Base-by-base conservation (phyloP, 2,329 filamentous ascomycete genomes). In the Colletotrichum paranaense region DNA sequence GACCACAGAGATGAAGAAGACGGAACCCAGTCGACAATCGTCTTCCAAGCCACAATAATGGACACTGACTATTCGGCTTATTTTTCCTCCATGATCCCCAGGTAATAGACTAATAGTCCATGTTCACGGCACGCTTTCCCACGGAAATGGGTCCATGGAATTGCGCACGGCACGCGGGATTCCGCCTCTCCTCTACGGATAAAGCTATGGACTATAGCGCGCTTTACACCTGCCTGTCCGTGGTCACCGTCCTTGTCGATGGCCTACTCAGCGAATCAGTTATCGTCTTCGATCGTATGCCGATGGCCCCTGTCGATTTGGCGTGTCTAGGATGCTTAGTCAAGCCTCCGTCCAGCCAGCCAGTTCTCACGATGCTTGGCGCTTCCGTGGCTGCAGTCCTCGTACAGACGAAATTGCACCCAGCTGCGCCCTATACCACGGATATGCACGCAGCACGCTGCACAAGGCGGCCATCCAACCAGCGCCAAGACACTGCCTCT, bases 401-500 rank as follows among this genome's bases (percentile, higher is more conserved):
- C 60, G 67, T 73, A 62, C 60, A 65, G 60, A 62, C n/a, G 70
- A 73, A 62, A 73, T 73, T 73, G 56, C 70, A 56, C 56, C 53
- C 53, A 66, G 70, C 67, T 73, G 60, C 70, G 35, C 60, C 59
- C 22, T 32, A 60, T 24, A 56, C 35, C 42, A 49, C 19, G 42
- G 42, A 49, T 49, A 70, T 60, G 70, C 70, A 62, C 46, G 35
- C 38, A 22, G 16, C 26, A 60, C 30, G 26, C 19, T 12, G 38
- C 57, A 28, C 38, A 60, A 42, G n/a, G 8, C 46, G 16, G 35
- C 62, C 42, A 16, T 24, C 22, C 30, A 32, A 22, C 26, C 59
- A 59, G 30, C 14, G 38, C 53, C 60, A 52, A 57, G 35, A 62
- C 56, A 73, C 30, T 38, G 22, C 53, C 57, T 8, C 57, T 35